Evolutionary conservation across 257 asterid genomes (phyloP).

Genomic region (Misopates orontium): DNA sequence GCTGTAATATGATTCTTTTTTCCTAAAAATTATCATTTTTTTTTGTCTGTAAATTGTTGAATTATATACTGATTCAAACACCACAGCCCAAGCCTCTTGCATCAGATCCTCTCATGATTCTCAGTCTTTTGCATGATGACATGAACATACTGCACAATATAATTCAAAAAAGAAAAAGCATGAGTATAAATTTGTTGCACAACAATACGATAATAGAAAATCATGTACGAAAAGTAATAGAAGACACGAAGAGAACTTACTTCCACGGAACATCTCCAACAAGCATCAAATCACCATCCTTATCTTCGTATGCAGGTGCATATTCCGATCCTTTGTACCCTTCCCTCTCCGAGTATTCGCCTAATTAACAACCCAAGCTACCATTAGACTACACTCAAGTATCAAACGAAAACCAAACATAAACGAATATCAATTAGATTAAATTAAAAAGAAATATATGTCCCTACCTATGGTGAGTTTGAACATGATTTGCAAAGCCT

Average conservation of each 20-base stretch:
- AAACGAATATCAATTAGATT: background rate
- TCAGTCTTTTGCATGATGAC: constrained; percentile 72
- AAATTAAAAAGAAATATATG: background rate
- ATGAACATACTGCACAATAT: constrained; percentile 67
- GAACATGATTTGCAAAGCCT: constrained; percentile 76
- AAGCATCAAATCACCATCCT: constrained; percentile 92
- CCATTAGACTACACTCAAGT: background rate
- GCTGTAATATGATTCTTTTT: constrained; percentile 38
- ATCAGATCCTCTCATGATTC: constrained; percentile 79
- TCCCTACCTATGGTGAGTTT: constrained; percentile 67
- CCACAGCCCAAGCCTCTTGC: constrained; percentile 71
- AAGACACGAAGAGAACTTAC: too few relatives aligned
- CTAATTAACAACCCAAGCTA: constrained; percentile 27
- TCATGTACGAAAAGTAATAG: too few relatives aligned
- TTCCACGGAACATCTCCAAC: constrained; percentile 93
- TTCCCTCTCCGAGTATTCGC: constrained; percentile 85
- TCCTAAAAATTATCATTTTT: constrained; percentile 30
- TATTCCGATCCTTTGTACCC: constrained; percentile 85
- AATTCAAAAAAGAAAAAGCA: constrained; percentile 7
- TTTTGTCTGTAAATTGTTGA: constrained; percentile 11
- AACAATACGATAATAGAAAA: too few relatives aligned
- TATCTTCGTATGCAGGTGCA: constrained; percentile 91
- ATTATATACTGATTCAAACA: constrained; percentile 27
- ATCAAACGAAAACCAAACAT: background rate
- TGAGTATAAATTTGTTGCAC: constrained; percentile 26